A percentile compares a stretch with the other conserved stretches of the same genome.
These are phyloP conservation scores for Aphanomyces euteiches DNA, from an alignment of 352 stramenopile genomes.

Conservation along the genomic window DNA sequence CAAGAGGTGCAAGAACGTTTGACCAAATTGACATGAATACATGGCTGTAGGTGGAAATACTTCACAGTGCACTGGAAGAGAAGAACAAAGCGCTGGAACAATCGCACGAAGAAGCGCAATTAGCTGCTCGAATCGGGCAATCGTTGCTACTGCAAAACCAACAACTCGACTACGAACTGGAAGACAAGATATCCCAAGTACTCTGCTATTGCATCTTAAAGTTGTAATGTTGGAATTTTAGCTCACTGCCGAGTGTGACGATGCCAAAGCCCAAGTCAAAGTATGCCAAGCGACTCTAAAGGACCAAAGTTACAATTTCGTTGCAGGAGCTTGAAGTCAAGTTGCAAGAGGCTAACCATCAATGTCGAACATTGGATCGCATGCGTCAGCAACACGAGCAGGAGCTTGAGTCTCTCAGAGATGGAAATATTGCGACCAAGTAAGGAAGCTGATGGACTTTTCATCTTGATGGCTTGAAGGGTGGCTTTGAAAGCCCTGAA, in stretches of 20 bases:
- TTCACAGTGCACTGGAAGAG: slow-evolving; percentile 48
- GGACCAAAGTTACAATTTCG: background rate
- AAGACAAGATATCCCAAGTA: slow-evolving; percentile 30
- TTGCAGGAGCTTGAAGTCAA: slow-evolving; percentile 11
- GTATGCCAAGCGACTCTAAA: background rate
- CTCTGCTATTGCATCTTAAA: background rate
- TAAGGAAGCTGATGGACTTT: background rate
- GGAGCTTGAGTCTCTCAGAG: background rate
- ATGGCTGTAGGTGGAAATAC: slow-evolving; percentile 37
- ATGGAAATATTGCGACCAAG: background rate
- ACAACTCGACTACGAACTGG: slow-evolving; percentile 45
- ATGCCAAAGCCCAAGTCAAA: background rate
- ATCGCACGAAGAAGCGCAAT: slow-evolving; percentile 47
- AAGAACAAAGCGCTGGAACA: slow-evolving; percentile 49
- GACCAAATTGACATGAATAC: background rate
- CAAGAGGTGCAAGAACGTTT: slow-evolving; percentile 6
- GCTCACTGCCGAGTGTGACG: slow-evolving; percentile 15
- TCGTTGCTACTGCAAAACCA: slow-evolving; percentile 49
- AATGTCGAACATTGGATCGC: slow-evolving; percentile 11
- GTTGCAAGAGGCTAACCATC: background rate
- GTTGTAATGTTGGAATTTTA: background rate
- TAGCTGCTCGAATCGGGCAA: slow-evolving; percentile 48
- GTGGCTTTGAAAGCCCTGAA: background rate
- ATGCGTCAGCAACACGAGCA: background rate
- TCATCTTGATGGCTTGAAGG: background rate